These are phyloP conservation scores for Narthecium ossifragum DNA, from an alignment of 106 monocot species.

Conservation along the genomic window DNA sequence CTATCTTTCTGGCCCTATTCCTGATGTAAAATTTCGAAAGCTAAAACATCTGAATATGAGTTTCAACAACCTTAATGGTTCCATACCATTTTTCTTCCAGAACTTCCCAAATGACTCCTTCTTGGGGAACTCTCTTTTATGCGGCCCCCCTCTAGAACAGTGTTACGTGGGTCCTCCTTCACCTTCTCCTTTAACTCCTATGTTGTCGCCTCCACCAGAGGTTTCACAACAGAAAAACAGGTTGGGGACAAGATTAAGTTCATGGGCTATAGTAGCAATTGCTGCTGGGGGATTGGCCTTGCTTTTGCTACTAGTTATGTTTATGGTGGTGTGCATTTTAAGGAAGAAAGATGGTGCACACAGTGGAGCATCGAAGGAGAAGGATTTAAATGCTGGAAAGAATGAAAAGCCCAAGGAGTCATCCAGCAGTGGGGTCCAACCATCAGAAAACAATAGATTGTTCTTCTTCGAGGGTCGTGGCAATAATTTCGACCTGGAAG, in stretches of 20 bases:
- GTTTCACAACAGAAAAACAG: constrained; percentile 10
- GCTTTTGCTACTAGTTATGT: constrained; percentile 35
- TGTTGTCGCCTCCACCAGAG: constrained; percentile 4
- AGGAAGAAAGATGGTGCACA: constrained; percentile 28
- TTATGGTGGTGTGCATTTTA: constrained; percentile 45
- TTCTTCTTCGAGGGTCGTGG: constrained; percentile 85
- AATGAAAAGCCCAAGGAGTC: constrained; percentile 69
- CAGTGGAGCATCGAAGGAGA: constrained; percentile 33
- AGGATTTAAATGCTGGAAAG: constrained; percentile 31
- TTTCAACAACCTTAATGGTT: constrained; percentile 67
- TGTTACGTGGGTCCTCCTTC: constrained; percentile 46
- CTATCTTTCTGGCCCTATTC: constrained; percentile 66
- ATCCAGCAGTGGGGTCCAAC: constrained; percentile 77
- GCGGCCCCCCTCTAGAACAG: constrained; percentile 51
- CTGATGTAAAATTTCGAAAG: constrained; percentile 44
- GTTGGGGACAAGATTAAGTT: constrained; percentile 17
- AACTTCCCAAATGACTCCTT: constrained; percentile 58
- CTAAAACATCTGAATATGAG: constrained; percentile 68
- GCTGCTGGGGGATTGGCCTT: constrained; percentile 49
- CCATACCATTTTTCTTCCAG: constrained; percentile 50
- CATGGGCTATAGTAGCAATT: constrained; percentile 56
- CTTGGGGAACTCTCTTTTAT: constrained; percentile 63
- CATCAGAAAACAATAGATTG: constrained; percentile 82
- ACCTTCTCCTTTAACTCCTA: constrained; percentile 20
- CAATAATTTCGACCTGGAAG: constrained; percentile 89